Conservation (phyloP, 306 rosid genomes). For the Cicer yamashitae region DNA sequence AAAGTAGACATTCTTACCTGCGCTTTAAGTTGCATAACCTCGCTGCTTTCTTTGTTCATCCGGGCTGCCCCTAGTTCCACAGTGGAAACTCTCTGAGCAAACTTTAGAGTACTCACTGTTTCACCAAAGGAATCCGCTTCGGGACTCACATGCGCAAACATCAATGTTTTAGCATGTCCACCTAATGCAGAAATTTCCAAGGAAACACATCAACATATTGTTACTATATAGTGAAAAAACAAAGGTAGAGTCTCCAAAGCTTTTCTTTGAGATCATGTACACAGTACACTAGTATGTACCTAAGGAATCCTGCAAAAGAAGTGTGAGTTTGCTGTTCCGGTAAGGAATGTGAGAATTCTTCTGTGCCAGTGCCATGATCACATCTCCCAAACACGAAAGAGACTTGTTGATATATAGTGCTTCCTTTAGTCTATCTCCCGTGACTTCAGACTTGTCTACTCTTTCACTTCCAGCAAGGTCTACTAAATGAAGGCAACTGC, state of each 20-base stretch:
- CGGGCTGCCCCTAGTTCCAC: constrained; percentile 92
- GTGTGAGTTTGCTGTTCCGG: constrained; percentile 96
- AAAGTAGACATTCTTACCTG: constrained; percentile 58
- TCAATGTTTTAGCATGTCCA: constrained; percentile 94
- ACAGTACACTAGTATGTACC: constrained; percentile 45
- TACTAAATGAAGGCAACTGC: constrained; percentile 87
- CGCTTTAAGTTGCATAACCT: constrained; percentile 81
- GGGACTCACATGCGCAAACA: constrained; percentile 96
- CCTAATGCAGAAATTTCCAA: constrained; percentile 56
- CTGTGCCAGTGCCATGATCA: constrained; percentile 91
- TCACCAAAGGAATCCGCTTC: constrained; percentile 89
- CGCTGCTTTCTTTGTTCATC: constrained; percentile 74
- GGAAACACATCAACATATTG: constrained; percentile 30
- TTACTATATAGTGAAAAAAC: not conserved
- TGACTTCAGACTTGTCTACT: constrained; percentile 91
- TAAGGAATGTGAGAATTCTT: constrained; percentile 95
- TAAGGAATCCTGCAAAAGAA: constrained; percentile 90
- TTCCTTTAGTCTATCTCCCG: constrained; percentile 92
- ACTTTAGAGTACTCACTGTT: constrained; percentile 84
- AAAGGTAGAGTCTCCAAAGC: constrained; percentile 14
- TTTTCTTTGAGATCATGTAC: constrained; percentile 10
- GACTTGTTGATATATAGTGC: constrained; percentile 91
- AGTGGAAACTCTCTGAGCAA: constrained; percentile 88
- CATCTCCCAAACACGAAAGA: constrained; percentile 97
- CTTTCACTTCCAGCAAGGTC: constrained; percentile 99